phyloP scores from a whole-genome alignment of 305 asterid genomes.

The Fraxinus platypoda region DNA sequence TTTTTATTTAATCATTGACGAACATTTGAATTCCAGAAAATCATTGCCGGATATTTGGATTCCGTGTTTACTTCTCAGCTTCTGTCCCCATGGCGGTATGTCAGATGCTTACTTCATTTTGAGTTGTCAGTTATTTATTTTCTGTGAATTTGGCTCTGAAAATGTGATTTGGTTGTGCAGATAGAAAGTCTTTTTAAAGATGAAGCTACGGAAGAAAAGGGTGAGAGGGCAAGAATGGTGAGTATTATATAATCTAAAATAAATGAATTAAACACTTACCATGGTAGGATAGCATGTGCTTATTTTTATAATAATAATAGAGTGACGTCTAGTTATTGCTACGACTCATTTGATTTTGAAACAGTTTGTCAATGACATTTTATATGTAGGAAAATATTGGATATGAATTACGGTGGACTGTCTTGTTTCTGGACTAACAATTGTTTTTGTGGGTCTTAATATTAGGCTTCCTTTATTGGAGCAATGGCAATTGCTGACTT shows the following conservation, averaged over 20 bases:
- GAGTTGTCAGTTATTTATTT: constrained; percentile 3
- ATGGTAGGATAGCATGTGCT: background rate
- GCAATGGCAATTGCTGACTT: constrained; percentile 95
- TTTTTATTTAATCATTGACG: background rate
- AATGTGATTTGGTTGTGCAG: constrained; percentile 29
- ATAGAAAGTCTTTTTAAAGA: constrained; percentile 69
- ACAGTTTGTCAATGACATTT: background rate
- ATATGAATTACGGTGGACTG: background rate
- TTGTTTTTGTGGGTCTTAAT: background rate
- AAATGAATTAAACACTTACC: background rate
- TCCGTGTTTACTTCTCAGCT: background rate
- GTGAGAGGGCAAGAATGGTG: constrained; percentile 95
- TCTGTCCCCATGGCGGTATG: constrained; percentile 40
- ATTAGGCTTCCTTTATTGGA: constrained; percentile 80
- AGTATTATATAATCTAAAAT: constrained; percentile 22
- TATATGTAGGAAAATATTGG: background rate
- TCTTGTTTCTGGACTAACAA: constrained; percentile 18
- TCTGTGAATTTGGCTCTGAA: background rate
- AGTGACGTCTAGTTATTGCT: background rate
- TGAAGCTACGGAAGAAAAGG: constrained; percentile 98
- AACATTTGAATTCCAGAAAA: background rate
- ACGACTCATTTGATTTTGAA: background rate
- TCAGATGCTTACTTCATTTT: background rate
- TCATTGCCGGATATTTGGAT: background rate
- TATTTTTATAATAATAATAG: background rate